Evolutionary conservation across 1,284 basidiomycete genomes (phyloP), one percentile per base, ranked within the genome.

Genomic region (Wallemia mellicola): DNA sequence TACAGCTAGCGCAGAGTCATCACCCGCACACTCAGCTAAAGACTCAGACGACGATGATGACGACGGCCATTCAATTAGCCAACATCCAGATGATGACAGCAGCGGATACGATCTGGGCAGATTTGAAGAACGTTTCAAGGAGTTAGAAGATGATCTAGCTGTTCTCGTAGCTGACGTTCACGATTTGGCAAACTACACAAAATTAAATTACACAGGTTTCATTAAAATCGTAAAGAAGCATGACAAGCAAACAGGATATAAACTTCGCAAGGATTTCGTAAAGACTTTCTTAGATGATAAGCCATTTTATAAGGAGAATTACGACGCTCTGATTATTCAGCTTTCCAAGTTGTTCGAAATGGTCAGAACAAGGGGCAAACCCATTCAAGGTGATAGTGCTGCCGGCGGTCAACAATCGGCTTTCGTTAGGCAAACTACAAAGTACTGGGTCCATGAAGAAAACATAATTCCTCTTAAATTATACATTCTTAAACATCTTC

Each of bases 371-470:
- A 77, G 94, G 61, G 92, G 92, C 0, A 83, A 96, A 68, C 92
- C 92, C 1, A 81, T 92, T 1, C 79, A 85, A 63, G 92, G 92
- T 22, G 94, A 98, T 68, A 79, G 88, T 7, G 83, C 82, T 64
- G 92, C 92, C 1, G 92, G 92, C 59, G 92, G 92, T 1, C 84
- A 73, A 63, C 92, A 98, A 73, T 92, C 86, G 66, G 94, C 92
- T 0, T 98, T 98, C 66, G 88, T 96, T 11, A 75, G 92, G 58
- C 89, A 94, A 70, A 98, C 92, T 32, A 98, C 92, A 19, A 98
- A 98, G 71, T 98, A 98, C 70, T 98, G 92, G 92, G 92, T 86
- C 0, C 89, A 94, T 68, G 83, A 83, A 9, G 89, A 94, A 70
- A 86, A 96, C 70, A 79, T 96, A 61, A 85, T 98, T 25, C 82